These are phyloP conservation scores for Euphorbia schlechtendalii DNA, from an alignment of 441 rosid species.

Conservation along the genomic window DNA sequence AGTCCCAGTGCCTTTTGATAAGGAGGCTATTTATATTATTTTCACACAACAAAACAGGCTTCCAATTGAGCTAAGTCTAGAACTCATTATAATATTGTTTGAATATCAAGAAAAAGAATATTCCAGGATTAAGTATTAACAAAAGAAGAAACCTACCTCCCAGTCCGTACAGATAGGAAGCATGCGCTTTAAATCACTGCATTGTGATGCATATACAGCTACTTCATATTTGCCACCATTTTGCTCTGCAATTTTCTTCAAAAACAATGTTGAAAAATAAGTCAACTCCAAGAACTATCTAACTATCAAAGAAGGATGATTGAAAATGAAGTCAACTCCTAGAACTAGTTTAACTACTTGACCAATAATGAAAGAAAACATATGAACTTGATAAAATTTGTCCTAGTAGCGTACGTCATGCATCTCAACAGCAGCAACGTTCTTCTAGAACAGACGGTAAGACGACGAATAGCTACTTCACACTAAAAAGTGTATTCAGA, in stretches of 20 bases:
- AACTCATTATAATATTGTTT: background rate
- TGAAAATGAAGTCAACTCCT: slow-evolving; percentile 15
- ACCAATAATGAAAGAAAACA: background rate
- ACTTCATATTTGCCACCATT: slow-evolving; percentile 80
- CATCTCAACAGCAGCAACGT: background rate
- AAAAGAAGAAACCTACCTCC: slow-evolving; percentile 56
- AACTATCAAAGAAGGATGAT: too few species aligned
- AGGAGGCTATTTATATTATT: too few species aligned
- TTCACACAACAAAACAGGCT: background rate
- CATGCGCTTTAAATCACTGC: slow-evolving; percentile 85
- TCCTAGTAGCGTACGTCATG: background rate
- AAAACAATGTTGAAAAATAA: too few species aligned
- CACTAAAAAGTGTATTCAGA: background rate
- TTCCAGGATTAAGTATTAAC: slow-evolving; percentile 4
- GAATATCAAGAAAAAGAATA: background rate
- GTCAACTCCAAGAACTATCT: too few species aligned
- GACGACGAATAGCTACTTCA: background rate
- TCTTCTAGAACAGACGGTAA: background rate
- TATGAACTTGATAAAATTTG: background rate
- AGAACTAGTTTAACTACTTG: slow-evolving; percentile 2
- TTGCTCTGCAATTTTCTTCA: slow-evolving; percentile 84
- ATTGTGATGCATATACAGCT: slow-evolving; percentile 82
- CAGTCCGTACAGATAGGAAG: slow-evolving; percentile 91
- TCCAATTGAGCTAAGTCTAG: background rate
- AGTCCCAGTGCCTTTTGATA: background rate